Conservation (phyloP, 176 grass and related monocot species). For the Triticum monococcum region DNA sequence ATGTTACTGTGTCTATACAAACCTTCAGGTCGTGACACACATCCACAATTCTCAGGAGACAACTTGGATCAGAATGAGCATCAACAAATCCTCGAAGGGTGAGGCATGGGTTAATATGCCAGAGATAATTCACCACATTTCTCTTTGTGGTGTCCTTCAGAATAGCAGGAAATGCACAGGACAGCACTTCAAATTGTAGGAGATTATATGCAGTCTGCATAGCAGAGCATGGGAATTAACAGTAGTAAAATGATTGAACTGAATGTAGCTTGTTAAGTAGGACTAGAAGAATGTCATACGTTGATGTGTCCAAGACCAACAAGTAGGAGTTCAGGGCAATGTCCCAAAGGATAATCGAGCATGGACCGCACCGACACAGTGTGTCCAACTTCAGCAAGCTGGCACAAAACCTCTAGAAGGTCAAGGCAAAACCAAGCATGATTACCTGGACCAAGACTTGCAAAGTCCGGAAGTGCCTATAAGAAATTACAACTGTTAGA, state of each 20-base stretch:
- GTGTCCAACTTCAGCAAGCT: conserved; percentile 78
- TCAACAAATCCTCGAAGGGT: conserved; percentile 73
- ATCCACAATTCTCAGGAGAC: conserved; percentile 57
- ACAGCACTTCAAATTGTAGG: conserved; percentile 69
- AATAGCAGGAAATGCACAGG: conserved; percentile 54
- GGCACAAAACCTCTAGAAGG: conserved; percentile 74
- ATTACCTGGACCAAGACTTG: conserved; percentile 62
- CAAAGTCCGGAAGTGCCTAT: conserved; percentile 58
- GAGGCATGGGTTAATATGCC: conserved; percentile 59
- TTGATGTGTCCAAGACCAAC: conserved; percentile 61
- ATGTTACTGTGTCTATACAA: conserved; percentile 9
- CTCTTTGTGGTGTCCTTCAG: conserved; percentile 57
- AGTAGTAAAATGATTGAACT: conserved; percentile 22
- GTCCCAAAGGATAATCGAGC: conserved; percentile 55
- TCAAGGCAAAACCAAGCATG: conserved; percentile 83
- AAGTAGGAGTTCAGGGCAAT: conserved; percentile 65
- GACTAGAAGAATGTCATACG: conserved; percentile 31
- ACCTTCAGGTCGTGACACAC: conserved; percentile 80
- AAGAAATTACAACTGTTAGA: conserved; percentile 35
- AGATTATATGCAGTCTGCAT: conserved; percentile 84
- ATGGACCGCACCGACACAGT: conserved; percentile 43
- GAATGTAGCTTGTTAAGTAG: conserved; percentile 16
- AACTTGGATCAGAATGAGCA: conserved; percentile 52
- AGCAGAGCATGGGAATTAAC: conserved; percentile 20
- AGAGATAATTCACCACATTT: conserved; percentile 57